Evolutionary conservation across 495 filamentous ascomycete genomes (phyloP).

Genomic region (Neurospora terricola): DNA sequence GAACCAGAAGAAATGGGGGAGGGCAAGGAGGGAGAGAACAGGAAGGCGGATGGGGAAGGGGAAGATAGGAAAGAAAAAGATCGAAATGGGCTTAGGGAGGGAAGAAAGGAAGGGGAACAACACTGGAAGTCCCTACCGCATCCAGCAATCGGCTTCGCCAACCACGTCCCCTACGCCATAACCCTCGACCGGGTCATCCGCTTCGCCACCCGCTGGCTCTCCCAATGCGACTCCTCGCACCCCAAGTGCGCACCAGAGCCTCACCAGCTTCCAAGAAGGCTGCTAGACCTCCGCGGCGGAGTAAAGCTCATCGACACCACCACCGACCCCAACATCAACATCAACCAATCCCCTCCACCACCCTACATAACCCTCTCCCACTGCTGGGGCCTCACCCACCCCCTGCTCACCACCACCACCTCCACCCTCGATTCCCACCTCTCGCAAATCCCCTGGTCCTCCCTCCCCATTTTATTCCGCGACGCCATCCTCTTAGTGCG

Average conservation of each 20-base stretch:
- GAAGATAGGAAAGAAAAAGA: not conserved
- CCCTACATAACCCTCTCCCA: constrained; percentile 12
- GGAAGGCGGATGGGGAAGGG: not conserved
- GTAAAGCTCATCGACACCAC: constrained; percentile 10
- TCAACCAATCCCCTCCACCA: not conserved
- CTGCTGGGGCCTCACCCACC: constrained; percentile 9
- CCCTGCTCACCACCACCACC: constrained; percentile 3
- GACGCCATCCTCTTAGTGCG: constrained; percentile 5
- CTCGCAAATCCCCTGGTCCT: constrained; percentile 5
- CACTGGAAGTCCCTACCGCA: not conserved
- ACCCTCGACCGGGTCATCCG: constrained; percentile 4
- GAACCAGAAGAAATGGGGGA: not conserved
- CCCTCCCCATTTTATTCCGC: constrained; percentile 3
- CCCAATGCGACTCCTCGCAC: not conserved
- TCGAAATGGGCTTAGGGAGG: not conserved
- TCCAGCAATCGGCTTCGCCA: constrained; percentile 1
- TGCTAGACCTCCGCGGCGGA: constrained; percentile 6
- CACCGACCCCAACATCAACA: not conserved
- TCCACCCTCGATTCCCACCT: constrained; percentile 2
- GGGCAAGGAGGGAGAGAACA: not conserved
- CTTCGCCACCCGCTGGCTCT: constrained; percentile 4
- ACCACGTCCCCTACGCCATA: constrained; percentile 2
- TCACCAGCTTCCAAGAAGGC: not conserved
- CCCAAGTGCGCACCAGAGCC: not conserved
- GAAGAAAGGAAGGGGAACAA: not conserved